phyloP scores from a whole-genome alignment of 495 filamentous ascomycete genomes.

The Annulohypoxylon bovei region DNA sequence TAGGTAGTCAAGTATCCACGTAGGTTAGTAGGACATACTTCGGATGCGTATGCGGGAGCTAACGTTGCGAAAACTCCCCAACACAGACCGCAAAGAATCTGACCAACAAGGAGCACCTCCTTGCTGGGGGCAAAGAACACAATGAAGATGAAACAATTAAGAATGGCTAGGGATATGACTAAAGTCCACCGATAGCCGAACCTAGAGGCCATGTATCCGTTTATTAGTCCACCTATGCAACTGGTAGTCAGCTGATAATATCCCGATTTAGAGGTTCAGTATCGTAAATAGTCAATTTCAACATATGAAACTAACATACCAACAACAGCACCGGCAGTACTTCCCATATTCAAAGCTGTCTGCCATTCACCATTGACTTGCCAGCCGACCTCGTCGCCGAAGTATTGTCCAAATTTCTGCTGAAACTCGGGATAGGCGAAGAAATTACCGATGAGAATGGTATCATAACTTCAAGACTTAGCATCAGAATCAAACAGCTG shows the following conservation, averaged over 20 bases:
- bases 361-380: conserved; percentile 46
- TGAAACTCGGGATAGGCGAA: conserved; percentile 48
- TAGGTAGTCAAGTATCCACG: conserved; percentile 75
- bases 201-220: conserved; percentile 59
- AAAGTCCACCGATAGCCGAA: conserved; percentile 59
- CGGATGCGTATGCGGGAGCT: conserved; percentile 60
- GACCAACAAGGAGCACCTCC: conserved; percentile 66
- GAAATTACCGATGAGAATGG: conserved; percentile 49
- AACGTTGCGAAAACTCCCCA: conserved; percentile 67
- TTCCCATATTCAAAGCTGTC: conserved; percentile 44
- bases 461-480: conserved; percentile 52
- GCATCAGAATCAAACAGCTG: not conserved
- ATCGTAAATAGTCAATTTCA: not conserved
- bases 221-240: conserved; percentile 50
- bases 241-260: not conserved
- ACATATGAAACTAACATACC: conserved; percentile 30
- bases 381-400: conserved; percentile 35
- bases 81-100: conserved; percentile 73
- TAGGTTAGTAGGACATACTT: conserved; percentile 69
- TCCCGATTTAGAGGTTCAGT: not conserved
- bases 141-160: conserved; percentile 63
- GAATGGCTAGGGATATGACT: conserved; percentile 52
- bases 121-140: conserved; percentile 68
- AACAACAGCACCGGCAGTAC: conserved; percentile 44
- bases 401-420: conserved; percentile 46